Evolutionary conservation across 345 rosid species (phyloP), one percentile per base, ranked within the genome.

Genomic region (Lepidium didymum): DNA sequence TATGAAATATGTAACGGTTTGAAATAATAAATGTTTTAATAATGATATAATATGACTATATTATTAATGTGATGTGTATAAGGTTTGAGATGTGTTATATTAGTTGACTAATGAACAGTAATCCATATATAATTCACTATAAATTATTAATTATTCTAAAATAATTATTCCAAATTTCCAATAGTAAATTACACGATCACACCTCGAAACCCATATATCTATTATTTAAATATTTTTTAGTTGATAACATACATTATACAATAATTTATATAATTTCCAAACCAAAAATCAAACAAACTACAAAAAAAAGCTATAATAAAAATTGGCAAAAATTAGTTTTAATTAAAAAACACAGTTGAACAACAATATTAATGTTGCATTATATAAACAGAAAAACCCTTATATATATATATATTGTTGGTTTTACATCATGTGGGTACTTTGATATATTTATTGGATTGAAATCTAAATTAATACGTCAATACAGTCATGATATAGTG

Each of bases 41-140:
- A 38, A 10, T 69, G 3, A 37, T 25, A 49, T n/a, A 53, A 29
- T 18, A 40, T 51, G 60, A 69, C 37, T 60, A 61, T 70, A 33
- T 21, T 29, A 8, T 52, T 42, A 16, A 34, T 44, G 7, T 47
- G 29, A 71, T 54, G 51, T 16, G 19, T 46, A n/a, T 62, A 62
- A 41, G 62, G 68, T 65, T 29, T 56, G 23, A 49, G 67, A 65
- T 73, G 55, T 50, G 62, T 13, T 52, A 56, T 10, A 56, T 10
- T 46, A 64, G 50, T 72, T 72, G 58, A 65, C 66, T 66, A 57
- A 42, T 57, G 77, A 64, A 3, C 46, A 64, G 66, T 73, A 56
- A 56, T 47, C 29, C 76, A 56, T 56, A 43, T n/a, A n/a, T n/a
- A n/a, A n/a, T n/a, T n/a, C 51, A 49, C 18, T 29, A 51, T 41